Evolutionary conservation across 495 filamentous ascomycete species (phyloP).

Genomic region (Neurospora sp.): DNA sequence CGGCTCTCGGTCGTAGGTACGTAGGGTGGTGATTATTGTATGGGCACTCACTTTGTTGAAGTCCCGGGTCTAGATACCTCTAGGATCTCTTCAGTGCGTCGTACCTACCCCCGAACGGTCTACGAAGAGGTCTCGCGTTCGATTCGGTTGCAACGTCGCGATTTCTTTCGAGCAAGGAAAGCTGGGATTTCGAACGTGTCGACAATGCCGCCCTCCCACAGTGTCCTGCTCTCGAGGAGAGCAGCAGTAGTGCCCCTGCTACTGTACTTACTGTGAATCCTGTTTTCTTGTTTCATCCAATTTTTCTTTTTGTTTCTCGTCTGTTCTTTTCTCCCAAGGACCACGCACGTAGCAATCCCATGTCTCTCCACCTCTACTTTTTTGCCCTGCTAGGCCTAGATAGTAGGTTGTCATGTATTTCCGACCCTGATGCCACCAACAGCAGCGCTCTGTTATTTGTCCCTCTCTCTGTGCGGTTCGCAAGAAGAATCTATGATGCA

Average conservation of each 20-base stretch:
- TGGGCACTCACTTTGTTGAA: not conserved
- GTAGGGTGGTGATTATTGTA: not conserved
- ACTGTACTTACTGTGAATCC: not conserved
- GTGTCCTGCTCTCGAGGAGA: no score
- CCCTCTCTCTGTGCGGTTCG: not conserved
- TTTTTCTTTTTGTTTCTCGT: not conserved
- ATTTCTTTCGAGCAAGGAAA: not conserved
- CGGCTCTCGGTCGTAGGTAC: not conserved
- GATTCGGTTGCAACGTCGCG: not conserved
- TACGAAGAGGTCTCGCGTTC: not conserved
- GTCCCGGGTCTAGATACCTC: not conserved
- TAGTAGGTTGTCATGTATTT: not conserved
- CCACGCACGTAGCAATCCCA: not conserved
- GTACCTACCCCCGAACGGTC: not conserved
- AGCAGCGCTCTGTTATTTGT: not conserved
- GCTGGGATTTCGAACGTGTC: not conserved
- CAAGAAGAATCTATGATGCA: not conserved
- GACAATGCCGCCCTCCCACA: not conserved
- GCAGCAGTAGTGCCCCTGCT: not conserved
- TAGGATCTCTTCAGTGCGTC: not conserved
- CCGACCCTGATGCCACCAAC: not conserved
- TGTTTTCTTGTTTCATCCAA: not conserved
- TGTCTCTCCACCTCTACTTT: not conserved
- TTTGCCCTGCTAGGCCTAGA: not conserved
- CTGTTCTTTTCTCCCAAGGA: not conserved